These are phyloP conservation scores for Penstemon newberryi DNA, from an alignment of 257 asterid species.

Conservation along the genomic window DNA sequence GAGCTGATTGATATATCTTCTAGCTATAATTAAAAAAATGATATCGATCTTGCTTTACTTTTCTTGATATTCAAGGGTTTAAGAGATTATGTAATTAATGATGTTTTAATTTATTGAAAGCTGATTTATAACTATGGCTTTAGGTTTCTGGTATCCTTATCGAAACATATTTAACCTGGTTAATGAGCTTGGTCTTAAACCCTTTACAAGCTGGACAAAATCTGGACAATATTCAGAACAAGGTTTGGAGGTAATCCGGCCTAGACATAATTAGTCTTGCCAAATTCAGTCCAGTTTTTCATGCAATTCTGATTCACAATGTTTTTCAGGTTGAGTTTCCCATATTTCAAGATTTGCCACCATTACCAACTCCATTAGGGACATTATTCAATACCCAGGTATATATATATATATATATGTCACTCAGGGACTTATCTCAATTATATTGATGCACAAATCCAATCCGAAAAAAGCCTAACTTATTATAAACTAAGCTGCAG, in stretches of 20 bases:
- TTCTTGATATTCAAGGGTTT: no score
- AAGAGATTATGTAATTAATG: background rate
- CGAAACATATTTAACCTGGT: slow-evolving; percentile 53
- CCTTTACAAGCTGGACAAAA: slow-evolving; percentile 61
- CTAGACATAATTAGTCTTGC: background rate
- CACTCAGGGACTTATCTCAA: background rate
- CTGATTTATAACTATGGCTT: slow-evolving; percentile 8
- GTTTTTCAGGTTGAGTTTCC: slow-evolving; percentile 59
- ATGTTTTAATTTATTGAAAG: background rate
- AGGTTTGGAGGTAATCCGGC: slow-evolving; percentile 51
- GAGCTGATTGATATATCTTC: no score
- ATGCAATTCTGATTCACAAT: background rate
- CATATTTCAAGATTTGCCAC: slow-evolving; percentile 46
- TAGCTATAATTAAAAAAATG: no score
- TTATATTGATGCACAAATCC: no score
- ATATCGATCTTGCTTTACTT: no score
- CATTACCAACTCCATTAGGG: slow-evolving; percentile 62
- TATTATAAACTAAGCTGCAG: slow-evolving; percentile 7
- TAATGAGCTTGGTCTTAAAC: slow-evolving; percentile 54
- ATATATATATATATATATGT: slow-evolving; percentile 19
- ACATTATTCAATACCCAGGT: slow-evolving; percentile 57
- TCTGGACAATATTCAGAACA: slow-evolving; percentile 57
- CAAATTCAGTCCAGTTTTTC: background rate
- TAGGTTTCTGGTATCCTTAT: slow-evolving; percentile 61
- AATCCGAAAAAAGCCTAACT: background rate